Evolutionary conservation across 2,329 filamentous ascomycete genomes (phyloP).

Genomic region (Fusarium mangiferae): DNA sequence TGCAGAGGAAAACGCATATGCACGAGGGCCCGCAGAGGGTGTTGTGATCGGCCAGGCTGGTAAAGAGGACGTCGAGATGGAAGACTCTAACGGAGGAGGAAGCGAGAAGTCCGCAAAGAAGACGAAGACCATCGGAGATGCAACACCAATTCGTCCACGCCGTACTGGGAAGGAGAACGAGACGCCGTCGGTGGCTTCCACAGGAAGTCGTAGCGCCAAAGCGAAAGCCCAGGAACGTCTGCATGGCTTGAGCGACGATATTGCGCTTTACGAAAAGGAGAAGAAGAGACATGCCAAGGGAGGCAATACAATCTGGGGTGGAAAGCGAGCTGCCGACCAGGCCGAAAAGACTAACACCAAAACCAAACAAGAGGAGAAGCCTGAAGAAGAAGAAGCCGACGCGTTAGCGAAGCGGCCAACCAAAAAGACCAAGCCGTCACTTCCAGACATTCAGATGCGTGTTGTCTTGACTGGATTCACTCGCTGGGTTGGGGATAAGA

Average conservation of each 20-base stretch:
- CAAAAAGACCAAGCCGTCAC: constrained; percentile 70
- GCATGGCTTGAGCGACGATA: constrained; percentile 82
- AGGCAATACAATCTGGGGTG: constrained; percentile 65
- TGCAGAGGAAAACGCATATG: constrained; percentile 62
- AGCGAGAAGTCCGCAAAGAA: constrained; percentile 46
- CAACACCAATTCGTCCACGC: constrained; percentile 55
- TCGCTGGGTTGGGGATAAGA: constrained; percentile 78
- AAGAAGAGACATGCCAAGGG: constrained; percentile 75
- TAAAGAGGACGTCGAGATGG: constrained; percentile 52
- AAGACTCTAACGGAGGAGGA: constrained; percentile 56
- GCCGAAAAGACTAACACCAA: constrained; percentile 64
- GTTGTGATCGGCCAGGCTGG: constrained; percentile 56
- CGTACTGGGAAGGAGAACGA: constrained; percentile 82
- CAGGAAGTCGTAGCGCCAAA: constrained; percentile 87
- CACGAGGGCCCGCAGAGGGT: constrained; percentile 59
- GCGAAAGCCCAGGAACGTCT: constrained; percentile 81
- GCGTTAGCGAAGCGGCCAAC: constrained; percentile 61
- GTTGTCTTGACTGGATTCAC: constrained; percentile 87
- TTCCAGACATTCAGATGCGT: constrained; percentile 74
- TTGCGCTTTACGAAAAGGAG: constrained; percentile 92
- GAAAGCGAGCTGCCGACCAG: constrained; percentile 69
- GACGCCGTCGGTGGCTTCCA: constrained; percentile 74
- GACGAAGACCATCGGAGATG: constrained; percentile 37
- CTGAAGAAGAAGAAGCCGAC: constrained; percentile 58
- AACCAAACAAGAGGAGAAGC: constrained; percentile 56